Base-by-base conservation (phyloP, 805 yeast genomes). In the Ogataea henricii region DNA sequence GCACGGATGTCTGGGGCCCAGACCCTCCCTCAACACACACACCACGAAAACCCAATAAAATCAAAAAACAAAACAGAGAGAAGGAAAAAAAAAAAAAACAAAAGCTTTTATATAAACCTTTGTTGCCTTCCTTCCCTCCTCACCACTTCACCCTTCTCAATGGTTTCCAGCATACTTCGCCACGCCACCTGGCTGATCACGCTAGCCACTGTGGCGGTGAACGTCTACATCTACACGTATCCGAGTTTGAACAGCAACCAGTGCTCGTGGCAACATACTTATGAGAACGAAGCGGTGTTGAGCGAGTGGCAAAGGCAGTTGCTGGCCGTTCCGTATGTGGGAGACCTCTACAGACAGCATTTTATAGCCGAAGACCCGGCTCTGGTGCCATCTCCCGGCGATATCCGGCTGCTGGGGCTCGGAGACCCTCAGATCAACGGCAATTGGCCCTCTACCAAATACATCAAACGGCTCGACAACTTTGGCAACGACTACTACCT, bases 381-480 rank as follows among this genome's bases (percentile, higher is more conserved):
- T 3, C 20, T 43, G 21, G 25, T 18, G n/a, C 47, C 56, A 16
- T 8, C 25, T 14, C 47, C 65, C 2, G 40, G 47, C 16, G 63
- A 57, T 55, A 77, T 91, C 43, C 81, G 80, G 52, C 67, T 94
- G 67, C 65, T 91, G 54, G 86, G 96, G 5, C 84, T 90, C 65
- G 99, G 98, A 6, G 99, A 94, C 62, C 99, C 99, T 0, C 99
- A 94, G 70, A 91, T 94, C 65, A 87, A 92, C 52, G 99, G 99
- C 2, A 80, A 83, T 56, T 83, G 89, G 86, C 79, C 77, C 6
- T 70, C 73, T 21, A 85, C 96, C 1, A 79, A 84, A 12, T 82
- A 83, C 59, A 72, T 88, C 48, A 85, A 87, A 50, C 68, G 89
- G 43, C 69, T 94, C 21, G 99, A 94, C 62, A 86, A 87, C 46